Percentiles rank a stretch among this genome's conserved stretches.
phyloP scores from a whole-genome alignment of 306 rosid species.

The Macrotyloma uniflorum region DNA sequence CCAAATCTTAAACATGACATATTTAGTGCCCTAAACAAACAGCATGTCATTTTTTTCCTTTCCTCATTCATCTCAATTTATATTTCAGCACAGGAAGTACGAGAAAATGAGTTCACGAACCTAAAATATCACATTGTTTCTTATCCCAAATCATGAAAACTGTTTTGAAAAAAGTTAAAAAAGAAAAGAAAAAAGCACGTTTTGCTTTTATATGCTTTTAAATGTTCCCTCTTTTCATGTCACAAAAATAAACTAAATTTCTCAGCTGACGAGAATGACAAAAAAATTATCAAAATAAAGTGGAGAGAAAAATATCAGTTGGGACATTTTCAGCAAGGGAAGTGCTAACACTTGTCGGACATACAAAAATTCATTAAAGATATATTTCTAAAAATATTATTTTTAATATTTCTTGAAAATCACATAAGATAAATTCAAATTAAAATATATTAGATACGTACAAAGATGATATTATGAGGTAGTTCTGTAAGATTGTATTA shows the following conservation, averaged over 20 bases:
- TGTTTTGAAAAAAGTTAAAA: not conserved
- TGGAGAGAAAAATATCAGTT: not conserved
- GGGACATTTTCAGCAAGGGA: not conserved
- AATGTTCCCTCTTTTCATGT: not conserved
- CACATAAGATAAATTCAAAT: too few relatives aligned
- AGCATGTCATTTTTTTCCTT: not conserved
- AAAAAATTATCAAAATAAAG: not conserved
- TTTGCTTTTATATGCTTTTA: not conserved
- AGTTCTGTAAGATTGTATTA: too few relatives aligned
- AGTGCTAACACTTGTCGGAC: not conserved
- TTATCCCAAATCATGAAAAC: not conserved
- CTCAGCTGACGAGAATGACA: not conserved
- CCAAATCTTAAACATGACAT: not conserved
- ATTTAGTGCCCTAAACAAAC: not conserved
- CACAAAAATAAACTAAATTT: not conserved
- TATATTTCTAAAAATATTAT: too few relatives aligned
- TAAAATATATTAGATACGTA: too few relatives aligned
- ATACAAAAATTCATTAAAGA: too few relatives aligned
- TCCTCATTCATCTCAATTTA: not conserved
- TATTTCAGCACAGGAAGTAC: not conserved
- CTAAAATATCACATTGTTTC: not conserved
- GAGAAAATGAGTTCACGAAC: too few relatives aligned
- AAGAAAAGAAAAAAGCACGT: not conserved
- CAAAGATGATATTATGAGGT: too few relatives aligned
- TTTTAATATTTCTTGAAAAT: too few relatives aligned